Conservation (phyloP, 2,329 filamentous ascomycete species). For the Aspergillus transmontanensis region DNA sequence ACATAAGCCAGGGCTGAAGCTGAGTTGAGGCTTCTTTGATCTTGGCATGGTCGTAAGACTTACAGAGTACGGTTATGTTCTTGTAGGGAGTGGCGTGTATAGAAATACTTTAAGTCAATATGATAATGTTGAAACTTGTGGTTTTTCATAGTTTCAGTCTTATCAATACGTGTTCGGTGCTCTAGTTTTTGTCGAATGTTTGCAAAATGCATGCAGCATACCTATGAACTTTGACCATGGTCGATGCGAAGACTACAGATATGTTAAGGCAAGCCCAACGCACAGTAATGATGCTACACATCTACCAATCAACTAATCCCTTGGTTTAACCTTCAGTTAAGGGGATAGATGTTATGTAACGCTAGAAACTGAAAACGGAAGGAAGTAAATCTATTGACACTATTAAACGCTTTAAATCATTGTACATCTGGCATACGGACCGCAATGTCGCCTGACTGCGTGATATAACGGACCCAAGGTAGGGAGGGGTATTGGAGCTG, state of each 20-base stretch:
- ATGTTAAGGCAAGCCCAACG: neutral
- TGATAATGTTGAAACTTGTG: neutral
- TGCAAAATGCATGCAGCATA: neutral
- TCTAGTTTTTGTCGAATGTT: neutral
- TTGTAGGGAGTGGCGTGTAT: neutral
- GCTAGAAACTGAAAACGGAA: too few relatives aligned
- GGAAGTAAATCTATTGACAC: slow-evolving; percentile 11
- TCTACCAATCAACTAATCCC: neutral
- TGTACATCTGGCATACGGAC: slow-evolving; percentile 90
- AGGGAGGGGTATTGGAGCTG: slow-evolving; percentile 97
- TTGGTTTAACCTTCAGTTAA: neutral
- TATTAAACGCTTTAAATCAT: slow-evolving; percentile 47
- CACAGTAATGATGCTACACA: neutral
- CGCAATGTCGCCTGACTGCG: slow-evolving; percentile 94
- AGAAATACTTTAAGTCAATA: neutral
- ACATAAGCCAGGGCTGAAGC: neutral
- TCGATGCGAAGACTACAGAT: neutral
- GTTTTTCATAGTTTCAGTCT: neutral
- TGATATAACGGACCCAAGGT: slow-evolving; percentile 98
- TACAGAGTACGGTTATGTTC: neutral
- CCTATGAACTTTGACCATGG: neutral
- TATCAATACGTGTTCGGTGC: neutral
- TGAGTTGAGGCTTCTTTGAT: neutral
- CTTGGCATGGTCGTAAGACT: too few relatives aligned
- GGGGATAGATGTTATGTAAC: too few relatives aligned